These are phyloP conservation scores for Astrephomene gubernaculifera DNA, from an alignment of 139 green algal species.

Conservation along the genomic window DNA sequence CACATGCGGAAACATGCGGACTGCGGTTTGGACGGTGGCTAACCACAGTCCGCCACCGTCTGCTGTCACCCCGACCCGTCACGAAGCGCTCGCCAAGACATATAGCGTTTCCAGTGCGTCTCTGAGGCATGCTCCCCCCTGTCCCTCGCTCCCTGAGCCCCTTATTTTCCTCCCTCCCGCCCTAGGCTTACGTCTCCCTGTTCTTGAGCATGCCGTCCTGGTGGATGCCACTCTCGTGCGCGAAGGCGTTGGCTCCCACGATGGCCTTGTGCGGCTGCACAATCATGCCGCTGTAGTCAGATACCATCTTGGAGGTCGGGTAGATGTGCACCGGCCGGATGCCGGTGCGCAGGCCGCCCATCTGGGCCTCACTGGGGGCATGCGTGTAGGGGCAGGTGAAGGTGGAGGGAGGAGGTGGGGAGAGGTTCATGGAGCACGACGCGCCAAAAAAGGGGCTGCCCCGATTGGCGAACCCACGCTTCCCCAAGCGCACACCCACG, in stretches of 20 bases:
- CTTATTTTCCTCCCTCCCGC: not conserved
- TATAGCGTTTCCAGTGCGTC: too few relatives aligned
- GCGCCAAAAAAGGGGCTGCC: too few relatives aligned
- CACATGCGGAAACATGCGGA: too few relatives aligned
- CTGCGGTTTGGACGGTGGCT: too few relatives aligned
- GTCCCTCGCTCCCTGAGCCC: not conserved
- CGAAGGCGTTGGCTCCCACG: slow-evolving; percentile 99
- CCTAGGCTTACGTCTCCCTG: slow-evolving; percentile 48
- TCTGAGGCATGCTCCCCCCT: too few relatives aligned
- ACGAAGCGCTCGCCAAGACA: too few relatives aligned
- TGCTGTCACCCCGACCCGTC: too few relatives aligned
- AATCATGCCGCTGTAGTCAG: slow-evolving; percentile 87
- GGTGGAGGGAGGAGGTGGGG: too few relatives aligned
- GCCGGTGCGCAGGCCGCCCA: slow-evolving; percentile 91
- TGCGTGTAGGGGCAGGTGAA: not conserved
- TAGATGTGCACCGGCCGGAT: slow-evolving; percentile 93
- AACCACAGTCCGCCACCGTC: too few relatives aligned
- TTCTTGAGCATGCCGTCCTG: slow-evolving; percentile 94
- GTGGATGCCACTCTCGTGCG: slow-evolving; percentile 98
- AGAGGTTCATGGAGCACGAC: not conserved
- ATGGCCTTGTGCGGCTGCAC: slow-evolving; percentile 99
- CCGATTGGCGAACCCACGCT: too few relatives aligned
- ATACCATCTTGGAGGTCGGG: slow-evolving; percentile 91
- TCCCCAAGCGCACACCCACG: not conserved
- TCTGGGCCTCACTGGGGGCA: slow-evolving; percentile 45